A percentile compares a stretch with the other conserved stretches of the same genome.
Evolutionary conservation across 1,139 yeast species (phyloP).

Genomic region (Blastobotrys ciferrii): DNA sequence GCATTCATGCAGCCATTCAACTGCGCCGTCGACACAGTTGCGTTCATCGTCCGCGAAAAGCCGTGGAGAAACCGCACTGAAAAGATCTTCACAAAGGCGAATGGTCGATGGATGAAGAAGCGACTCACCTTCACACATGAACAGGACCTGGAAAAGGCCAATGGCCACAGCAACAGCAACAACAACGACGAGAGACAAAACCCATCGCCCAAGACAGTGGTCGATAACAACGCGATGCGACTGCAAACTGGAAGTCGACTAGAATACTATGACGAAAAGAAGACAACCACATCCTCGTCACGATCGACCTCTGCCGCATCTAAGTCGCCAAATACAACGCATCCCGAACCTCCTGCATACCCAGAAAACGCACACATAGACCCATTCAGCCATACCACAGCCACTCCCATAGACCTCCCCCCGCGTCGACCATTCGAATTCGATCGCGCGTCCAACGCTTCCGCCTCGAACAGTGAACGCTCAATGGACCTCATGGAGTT

Average conservation of each 20-base stretch:
- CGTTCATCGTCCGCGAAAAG: slow-evolving; percentile 70
- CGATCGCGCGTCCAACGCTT: slow-evolving; percentile 1
- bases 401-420: not conserved
- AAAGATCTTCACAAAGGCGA: slow-evolving; percentile 26
- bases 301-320: slow-evolving; percentile 3
- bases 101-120: slow-evolving; percentile 8
- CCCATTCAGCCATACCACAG: slow-evolving; percentile 3
- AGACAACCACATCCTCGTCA: not conserved
- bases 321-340: not conserved
- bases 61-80: slow-evolving; percentile 59
- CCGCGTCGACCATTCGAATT: not conserved
- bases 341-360: not conserved
- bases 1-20: slow-evolving; percentile 80
- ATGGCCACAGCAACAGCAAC: too few relatives aligned
- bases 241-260: not conserved
- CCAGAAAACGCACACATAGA: slow-evolving; percentile 1
- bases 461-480: slow-evolving; percentile 14
- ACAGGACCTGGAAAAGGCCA: slow-evolving; percentile 3
- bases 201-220: slow-evolving; percentile 1
- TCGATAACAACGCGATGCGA: not conserved
- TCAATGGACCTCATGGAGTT: slow-evolving; percentile 26
- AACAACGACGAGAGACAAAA: not conserved
- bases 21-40: slow-evolving; percentile 74
- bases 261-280: not conserved
- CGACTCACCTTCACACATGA: slow-evolving; percentile 1